Percentiles rank a stretch among this genome's conserved stretches.
Evolutionary conservation across 2,329 filamentous ascomycete species (phyloP).

Genomic region (Aschersonia sp.): DNA sequence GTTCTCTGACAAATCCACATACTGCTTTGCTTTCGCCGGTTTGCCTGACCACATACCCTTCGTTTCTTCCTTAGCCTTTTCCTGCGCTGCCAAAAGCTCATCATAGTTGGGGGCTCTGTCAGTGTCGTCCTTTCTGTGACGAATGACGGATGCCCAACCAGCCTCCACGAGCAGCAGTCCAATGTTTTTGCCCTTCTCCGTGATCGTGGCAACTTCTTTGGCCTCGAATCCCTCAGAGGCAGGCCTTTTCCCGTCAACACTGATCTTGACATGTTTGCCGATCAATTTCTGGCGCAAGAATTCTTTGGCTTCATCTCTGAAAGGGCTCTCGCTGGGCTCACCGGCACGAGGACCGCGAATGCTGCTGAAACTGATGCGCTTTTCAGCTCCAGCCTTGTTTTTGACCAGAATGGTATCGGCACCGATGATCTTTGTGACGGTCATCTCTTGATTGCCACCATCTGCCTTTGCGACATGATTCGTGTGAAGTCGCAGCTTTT

Average conservation of each 20-base stretch:
- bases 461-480: constrained; percentile 59
- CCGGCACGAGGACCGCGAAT: constrained; percentile 82
- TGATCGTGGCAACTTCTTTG: constrained; percentile 84
- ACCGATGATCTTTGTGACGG: constrained; percentile 71
- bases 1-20: constrained; percentile 81
- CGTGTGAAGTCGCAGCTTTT: constrained; percentile 68
- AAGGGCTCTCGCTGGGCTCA: constrained; percentile 77
- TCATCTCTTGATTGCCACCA: constrained; percentile 59
- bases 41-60: constrained; percentile 96
- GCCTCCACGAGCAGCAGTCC: constrained; percentile 77
- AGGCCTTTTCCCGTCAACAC: constrained; percentile 80
- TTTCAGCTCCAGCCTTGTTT: constrained; percentile 73
- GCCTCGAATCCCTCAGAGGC: constrained; percentile 86
- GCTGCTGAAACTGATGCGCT: constrained; percentile 84
- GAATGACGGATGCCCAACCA: constrained; percentile 85
- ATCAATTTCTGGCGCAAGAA: constrained; percentile 88
- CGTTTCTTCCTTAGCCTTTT: constrained; percentile 69
- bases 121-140: constrained; percentile 87
- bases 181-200: constrained; percentile 73
- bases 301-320: constrained; percentile 88
- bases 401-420: constrained; percentile 82
- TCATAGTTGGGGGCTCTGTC: constrained; percentile 93
- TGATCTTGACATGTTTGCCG: constrained; percentile 85
- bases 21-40: constrained; percentile 67
- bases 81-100: constrained; percentile 66